Evolutionary conservation across 148 eudicot genomes (phyloP).

Genomic region (Persicaria tinctoria): DNA sequence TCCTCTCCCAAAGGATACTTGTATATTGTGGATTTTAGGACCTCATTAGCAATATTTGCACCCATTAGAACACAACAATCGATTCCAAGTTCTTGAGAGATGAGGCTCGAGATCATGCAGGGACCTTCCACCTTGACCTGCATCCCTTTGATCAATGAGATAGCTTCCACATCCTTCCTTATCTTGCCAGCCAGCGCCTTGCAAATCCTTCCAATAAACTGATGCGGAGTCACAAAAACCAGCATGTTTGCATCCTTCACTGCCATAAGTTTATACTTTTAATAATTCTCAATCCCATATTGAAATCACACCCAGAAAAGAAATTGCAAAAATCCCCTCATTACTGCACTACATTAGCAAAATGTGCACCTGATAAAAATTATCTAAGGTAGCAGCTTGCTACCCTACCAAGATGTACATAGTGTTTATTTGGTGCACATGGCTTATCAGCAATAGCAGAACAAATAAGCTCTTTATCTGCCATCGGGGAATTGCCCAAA

Average conservation of each 20-base stretch:
- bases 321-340: not conserved
- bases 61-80: slow-evolving; percentile 92
- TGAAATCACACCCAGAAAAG: not conserved
- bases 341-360: not conserved
- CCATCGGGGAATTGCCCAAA: no score
- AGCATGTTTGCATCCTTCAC: slow-evolving; percentile 87
- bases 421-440: no score
- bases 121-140: slow-evolving; percentile 93
- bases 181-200: slow-evolving; percentile 60
- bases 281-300: not conserved
- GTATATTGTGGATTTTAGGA: slow-evolving; percentile 14
- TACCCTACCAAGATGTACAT: not conserved
- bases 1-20: not conserved
- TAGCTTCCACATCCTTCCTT: slow-evolving; percentile 56
- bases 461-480: no score
- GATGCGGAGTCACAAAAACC: slow-evolving; percentile 97
- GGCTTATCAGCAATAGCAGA: no score
- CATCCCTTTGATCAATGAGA: slow-evolving; percentile 96
- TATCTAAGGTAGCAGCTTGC: not conserved
- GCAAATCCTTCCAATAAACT: slow-evolving; percentile 76
- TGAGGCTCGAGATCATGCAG: slow-evolving; percentile 72
- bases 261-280: slow-evolving; percentile 22
- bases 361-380: not conserved
- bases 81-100: slow-evolving; percentile 52
- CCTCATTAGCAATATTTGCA: slow-evolving; percentile 96